Base-by-base conservation (phyloP, 805 yeast genomes). In the Ogataea dorogensis region DNA sequence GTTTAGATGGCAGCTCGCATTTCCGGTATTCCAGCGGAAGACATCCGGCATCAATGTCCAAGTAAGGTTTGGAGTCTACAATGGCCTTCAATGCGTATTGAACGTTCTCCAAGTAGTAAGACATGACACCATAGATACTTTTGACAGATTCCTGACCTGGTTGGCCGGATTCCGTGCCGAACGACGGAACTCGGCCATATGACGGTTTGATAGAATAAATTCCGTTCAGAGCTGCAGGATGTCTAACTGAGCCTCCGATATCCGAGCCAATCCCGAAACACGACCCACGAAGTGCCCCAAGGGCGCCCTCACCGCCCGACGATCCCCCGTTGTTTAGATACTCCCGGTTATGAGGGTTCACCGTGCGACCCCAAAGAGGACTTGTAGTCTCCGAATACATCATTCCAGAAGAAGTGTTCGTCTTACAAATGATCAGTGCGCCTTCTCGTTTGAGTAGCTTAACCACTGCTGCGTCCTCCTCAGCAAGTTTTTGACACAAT, bases 291-390 rank as follows among this genome's bases (percentile, higher is more conserved):
- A 73, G 65, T 1, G 72, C 78, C 24, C 76, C 66, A 33, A 75
- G 51, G 0, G 83, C 72, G 35, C 81, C 81, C 53, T 78, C 85
- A 32, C 86, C 86, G 15, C 81, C 78, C 2, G 82, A 74, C 2
- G 80, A 73, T 10, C 86, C 86, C 36, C 85, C 85, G 1, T 77
- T 68, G 7, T 79, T 67, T 41, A 77, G 62, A 25, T 65, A 58
- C 17, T 11, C 11, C 25, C 75, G 61, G 44, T 78, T 75, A 53
- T 61, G 58, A 0, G 81, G 70, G 47, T 77, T 77, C 42, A 63
- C 53, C 2, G 80, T 68, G 28, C 68, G 58, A 2, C 81, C 81
- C 34, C 64, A 67, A 42, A 78, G 57, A 50, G 68, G 68, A 46
- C 75, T 73, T 40, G 59, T 56, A 10, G 81, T 71, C 49, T 76